Conservation (phyloP, 805 yeast species). For the Blastobotrys terrestris region DNA sequence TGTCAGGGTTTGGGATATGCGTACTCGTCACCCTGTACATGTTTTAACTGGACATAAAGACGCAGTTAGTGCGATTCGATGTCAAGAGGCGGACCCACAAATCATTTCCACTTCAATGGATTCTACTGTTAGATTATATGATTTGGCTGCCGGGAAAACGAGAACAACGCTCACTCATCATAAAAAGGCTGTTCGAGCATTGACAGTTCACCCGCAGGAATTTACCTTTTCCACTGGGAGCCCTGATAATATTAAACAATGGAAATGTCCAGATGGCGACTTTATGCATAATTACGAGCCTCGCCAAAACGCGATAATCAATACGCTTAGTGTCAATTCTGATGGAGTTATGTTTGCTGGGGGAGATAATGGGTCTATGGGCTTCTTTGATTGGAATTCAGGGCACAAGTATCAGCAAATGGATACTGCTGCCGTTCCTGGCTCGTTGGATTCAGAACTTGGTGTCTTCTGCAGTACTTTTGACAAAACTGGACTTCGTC, state of each 20-base stretch:
- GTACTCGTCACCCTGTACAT: slow-evolving; percentile 69
- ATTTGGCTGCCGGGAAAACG: slow-evolving; percentile 71
- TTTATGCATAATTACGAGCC: slow-evolving; percentile 54
- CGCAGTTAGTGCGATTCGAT: slow-evolving; percentile 61
- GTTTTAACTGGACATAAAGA: slow-evolving; percentile 76
- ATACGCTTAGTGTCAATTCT: slow-evolving; percentile 60
- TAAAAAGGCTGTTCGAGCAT: slow-evolving; percentile 68
- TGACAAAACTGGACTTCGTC: slow-evolving; percentile 72
- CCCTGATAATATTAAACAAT: slow-evolving; percentile 73
- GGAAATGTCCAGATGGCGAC: slow-evolving; percentile 75
- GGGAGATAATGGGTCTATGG: slow-evolving; percentile 73
- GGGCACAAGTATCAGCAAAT: slow-evolving; percentile 58
- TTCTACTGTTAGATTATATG: slow-evolving; percentile 85
- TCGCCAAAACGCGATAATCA: slow-evolving; percentile 48
- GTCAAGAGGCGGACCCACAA: slow-evolving; percentile 78
- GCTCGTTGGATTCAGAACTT: slow-evolving; percentile 58
- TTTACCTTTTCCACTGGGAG: slow-evolving; percentile 75
- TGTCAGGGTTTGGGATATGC: slow-evolving; percentile 88
- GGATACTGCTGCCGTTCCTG: slow-evolving; percentile 55
- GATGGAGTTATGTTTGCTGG: slow-evolving; percentile 71
- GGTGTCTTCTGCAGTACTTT: slow-evolving; percentile 68
- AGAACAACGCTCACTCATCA: slow-evolving; percentile 76
- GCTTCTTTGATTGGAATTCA: slow-evolving; percentile 68
- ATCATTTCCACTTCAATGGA: slow-evolving; percentile 79
- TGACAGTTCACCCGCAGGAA: slow-evolving; percentile 63